Percentiles rank a stretch among this genome's conserved stretches.
phyloP scores from a whole-genome alignment of 140 eudicot genomes.

The Ambrosia hybrid region DNA sequence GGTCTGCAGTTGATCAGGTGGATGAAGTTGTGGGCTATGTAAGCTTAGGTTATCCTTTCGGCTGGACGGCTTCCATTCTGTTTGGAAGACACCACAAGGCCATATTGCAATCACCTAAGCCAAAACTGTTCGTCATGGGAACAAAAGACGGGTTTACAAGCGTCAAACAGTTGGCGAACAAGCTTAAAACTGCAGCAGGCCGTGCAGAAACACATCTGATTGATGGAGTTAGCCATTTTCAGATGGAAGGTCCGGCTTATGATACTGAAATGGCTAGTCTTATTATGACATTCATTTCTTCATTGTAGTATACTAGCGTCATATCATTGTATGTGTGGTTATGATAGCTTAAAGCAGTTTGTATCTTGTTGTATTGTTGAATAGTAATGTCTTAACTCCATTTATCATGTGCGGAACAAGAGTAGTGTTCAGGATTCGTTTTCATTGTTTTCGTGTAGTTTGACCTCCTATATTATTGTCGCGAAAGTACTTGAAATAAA shows the following conservation, averaged over 20 bases:
- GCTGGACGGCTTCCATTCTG: slow-evolving; percentile 72
- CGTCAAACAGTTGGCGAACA: slow-evolving; percentile 74
- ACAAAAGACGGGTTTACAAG: slow-evolving; percentile 85
- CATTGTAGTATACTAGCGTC: slow-evolving; percentile 38
- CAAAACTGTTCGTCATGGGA: slow-evolving; percentile 86
- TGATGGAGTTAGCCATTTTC: slow-evolving; percentile 85
- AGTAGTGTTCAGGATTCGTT: neutral
- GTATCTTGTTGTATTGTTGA: slow-evolving; percentile 9
- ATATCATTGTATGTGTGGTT: slow-evolving; percentile 13
- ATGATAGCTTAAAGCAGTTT: neutral
- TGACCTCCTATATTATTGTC: neutral
- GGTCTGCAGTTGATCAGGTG: slow-evolving; percentile 64
- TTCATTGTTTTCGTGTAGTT: neutral
- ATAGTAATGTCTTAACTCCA: slow-evolving; percentile 2
- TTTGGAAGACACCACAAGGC: slow-evolving; percentile 91
- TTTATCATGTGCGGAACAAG: slow-evolving; percentile 4
- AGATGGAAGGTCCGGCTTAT: slow-evolving; percentile 78
- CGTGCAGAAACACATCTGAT: slow-evolving; percentile 68
- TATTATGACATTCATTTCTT: slow-evolving; percentile 53
- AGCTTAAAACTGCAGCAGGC: slow-evolving; percentile 64
- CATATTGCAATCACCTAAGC: slow-evolving; percentile 72
- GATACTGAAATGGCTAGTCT: slow-evolving; percentile 75
- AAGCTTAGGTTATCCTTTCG: slow-evolving; percentile 84
- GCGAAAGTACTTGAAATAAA: neutral
- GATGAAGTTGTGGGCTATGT: slow-evolving; percentile 74